Evolutionary conservation across 805 yeast species (phyloP), one percentile per base, ranked within the genome.

Genomic region (Candida ficus): DNA sequence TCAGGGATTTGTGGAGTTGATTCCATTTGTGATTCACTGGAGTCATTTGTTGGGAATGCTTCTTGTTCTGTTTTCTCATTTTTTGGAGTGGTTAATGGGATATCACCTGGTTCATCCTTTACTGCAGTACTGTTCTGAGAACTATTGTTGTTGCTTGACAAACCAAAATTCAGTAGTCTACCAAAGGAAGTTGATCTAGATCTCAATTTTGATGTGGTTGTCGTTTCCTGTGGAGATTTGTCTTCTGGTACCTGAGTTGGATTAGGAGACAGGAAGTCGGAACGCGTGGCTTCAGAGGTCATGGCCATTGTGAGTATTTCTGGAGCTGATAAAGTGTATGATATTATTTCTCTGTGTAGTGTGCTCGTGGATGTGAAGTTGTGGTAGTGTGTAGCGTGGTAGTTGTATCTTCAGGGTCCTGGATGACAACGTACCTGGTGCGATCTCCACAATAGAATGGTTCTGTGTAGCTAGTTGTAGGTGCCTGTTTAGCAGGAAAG

Each of bases 101-200:
- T 34, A 38, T 37, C 29, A n/a, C 37, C 45, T 20, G 31, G n/a
- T 13, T 26, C 28, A 26, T n/a, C 28, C 16, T 26, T 26, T 11
- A 16, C 12, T 29, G 16, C 19, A 7, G 10, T 29, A 16, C 13
- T 29, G 6, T 16, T 29, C 17, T 4, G 31, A n/a, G n/a, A n/a
- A n/a, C n/a, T 16, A 6, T 7, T 16, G 21, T 31, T 22, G 18
- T 22, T 33, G 26, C 25, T 41, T 14, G 47, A 45, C 7, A 50
- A 38, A 2, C 66, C 70, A 48, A 68, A 67, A 35, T 58, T 61
- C 45, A 70, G 63, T 14, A 70, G 49, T 38, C 65, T 61, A 3
- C 68, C 63, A 16, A 70, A 51, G 1, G 74, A 68, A 43, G 66
- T 58, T 11, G 74, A 68, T 38, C 75, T 52, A n/a, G 22, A 23